Evolutionary conservation across 805 yeast genomes (phyloP).

Genomic region (Lipomyces mesembrius): DNA sequence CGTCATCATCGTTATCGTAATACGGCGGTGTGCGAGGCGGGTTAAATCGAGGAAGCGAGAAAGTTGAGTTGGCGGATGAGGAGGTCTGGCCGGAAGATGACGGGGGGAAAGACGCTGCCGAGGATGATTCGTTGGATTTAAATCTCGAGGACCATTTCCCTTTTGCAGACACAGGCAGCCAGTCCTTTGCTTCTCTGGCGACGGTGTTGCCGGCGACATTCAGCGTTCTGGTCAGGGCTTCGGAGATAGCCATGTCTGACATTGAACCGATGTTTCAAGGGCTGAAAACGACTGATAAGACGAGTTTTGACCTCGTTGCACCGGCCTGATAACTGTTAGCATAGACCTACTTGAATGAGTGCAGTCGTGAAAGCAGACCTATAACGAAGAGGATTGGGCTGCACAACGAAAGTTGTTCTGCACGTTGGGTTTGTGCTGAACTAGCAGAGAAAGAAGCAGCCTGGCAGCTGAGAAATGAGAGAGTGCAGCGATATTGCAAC

Average conservation of each 20-base stretch:
- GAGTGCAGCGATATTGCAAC: no score
- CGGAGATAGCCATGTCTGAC: background rate
- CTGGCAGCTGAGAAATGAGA: no score
- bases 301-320: background rate
- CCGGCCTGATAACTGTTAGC: background rate
- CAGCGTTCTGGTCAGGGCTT: background rate
- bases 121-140: conserved; percentile 9
- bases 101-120: background rate
- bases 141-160: conserved; percentile 26
- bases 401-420: no score
- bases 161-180: conserved; percentile 26
- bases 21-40: conserved; percentile 2
- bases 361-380: no score
- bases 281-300: no score
- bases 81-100: conserved; percentile 6
- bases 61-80: background rate
- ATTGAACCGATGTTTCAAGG: background rate
- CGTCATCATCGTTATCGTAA: background rate
- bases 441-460: no score
- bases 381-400: no score
- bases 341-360: no score
- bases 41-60: conserved; percentile 7
- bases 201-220: background rate
- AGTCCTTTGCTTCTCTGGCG: conserved; percentile 20
- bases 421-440: no score